phyloP scores from a whole-genome alignment of 805 yeast genomes.

The Wickerhamiella cacticola region DNA sequence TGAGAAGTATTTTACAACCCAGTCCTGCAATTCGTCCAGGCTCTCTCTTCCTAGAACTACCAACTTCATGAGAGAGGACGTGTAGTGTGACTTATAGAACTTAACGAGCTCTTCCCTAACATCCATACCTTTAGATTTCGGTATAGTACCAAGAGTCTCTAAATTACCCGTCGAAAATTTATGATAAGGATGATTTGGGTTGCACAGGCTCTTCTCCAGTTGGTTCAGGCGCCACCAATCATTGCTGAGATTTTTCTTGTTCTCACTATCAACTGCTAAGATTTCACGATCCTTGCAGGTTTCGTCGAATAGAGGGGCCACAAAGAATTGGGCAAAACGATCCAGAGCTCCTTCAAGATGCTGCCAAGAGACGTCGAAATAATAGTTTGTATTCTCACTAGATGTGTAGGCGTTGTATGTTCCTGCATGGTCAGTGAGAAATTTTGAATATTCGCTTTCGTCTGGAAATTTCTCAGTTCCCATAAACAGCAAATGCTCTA shows the following conservation, averaged over 20 bases:
- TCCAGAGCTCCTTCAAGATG: slow-evolving; percentile 79
- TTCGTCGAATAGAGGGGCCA: slow-evolving; percentile 60
- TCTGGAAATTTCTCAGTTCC: slow-evolving; percentile 66
- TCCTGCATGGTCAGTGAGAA: slow-evolving; percentile 74
- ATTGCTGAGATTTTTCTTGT: slow-evolving; percentile 83
- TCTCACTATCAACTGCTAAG: slow-evolving; percentile 90
- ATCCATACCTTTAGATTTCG: slow-evolving; percentile 48
- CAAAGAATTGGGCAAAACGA: slow-evolving; percentile 85
- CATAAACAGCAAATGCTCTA: slow-evolving; percentile 76
- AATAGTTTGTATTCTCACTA: slow-evolving; percentile 78
- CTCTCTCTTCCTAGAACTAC: slow-evolving; percentile 75
- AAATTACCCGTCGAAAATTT: slow-evolving; percentile 86
- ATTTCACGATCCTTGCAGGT: slow-evolving; percentile 84
- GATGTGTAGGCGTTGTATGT: slow-evolving; percentile 88
- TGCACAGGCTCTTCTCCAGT: slow-evolving; percentile 62
- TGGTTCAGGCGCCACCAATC: slow-evolving; percentile 85
- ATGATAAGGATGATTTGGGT: slow-evolving; percentile 67
- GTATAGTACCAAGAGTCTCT: slow-evolving; percentile 57
- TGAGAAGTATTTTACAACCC: slow-evolving; percentile 59
- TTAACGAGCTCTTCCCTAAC: slow-evolving; percentile 71
- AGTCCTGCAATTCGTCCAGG: slow-evolving; percentile 53
- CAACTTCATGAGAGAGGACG: slow-evolving; percentile 80
- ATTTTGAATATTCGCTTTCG: slow-evolving; percentile 64
- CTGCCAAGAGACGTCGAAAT: slow-evolving; percentile 68
- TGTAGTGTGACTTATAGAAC: slow-evolving; percentile 60